These are phyloP conservation scores for Mortierella sp. DNA, from an alignment of 371 early-diverging fungal species.

Conservation along the genomic window DNA sequence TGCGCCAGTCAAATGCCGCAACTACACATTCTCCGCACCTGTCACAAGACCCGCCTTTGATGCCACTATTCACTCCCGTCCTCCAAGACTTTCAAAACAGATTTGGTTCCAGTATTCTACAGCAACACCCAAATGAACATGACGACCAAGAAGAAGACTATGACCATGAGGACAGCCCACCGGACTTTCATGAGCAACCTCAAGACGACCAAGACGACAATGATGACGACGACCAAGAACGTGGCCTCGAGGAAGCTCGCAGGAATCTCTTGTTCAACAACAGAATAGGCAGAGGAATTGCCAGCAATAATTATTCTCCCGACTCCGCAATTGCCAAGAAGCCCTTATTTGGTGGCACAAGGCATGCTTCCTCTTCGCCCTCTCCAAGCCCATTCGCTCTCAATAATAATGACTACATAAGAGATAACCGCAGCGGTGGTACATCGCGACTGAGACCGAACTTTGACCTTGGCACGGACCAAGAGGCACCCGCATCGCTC, in stretches of 20 bases:
- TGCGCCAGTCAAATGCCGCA: slow-evolving; percentile 16
- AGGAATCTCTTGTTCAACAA: slow-evolving; percentile 23
- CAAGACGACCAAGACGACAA: slow-evolving; percentile 22
- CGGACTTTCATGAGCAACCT: slow-evolving; percentile 19
- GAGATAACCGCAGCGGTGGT: slow-evolving; percentile 4
- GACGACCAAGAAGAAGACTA: slow-evolving; percentile 21
- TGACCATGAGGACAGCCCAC: slow-evolving; percentile 14
- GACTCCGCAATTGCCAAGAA: slow-evolving; percentile 5
- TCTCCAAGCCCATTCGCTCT: slow-evolving; percentile 22
- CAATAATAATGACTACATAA: slow-evolving; percentile 4
- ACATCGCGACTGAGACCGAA: slow-evolving; percentile 15
- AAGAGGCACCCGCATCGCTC: slow-evolving; percentile 74
- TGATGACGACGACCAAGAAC: slow-evolving; percentile 21
- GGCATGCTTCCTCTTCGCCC: slow-evolving; percentile 9
- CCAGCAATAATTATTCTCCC: neutral
- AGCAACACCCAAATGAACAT: slow-evolving; percentile 7
- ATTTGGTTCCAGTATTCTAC: slow-evolving; percentile 36
- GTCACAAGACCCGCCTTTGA: slow-evolving; percentile 32
- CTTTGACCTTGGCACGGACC: slow-evolving; percentile 52
- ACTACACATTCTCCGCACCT: slow-evolving; percentile 1
- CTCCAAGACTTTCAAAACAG: slow-evolving; percentile 48
- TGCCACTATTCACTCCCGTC: slow-evolving; percentile 55
- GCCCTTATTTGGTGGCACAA: slow-evolving; percentile 12
- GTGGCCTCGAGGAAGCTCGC: slow-evolving; percentile 9
- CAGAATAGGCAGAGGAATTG: neutral